Conservation (phyloP, 164 flowering plant genomes). For the Litsea cubeba region DNA sequence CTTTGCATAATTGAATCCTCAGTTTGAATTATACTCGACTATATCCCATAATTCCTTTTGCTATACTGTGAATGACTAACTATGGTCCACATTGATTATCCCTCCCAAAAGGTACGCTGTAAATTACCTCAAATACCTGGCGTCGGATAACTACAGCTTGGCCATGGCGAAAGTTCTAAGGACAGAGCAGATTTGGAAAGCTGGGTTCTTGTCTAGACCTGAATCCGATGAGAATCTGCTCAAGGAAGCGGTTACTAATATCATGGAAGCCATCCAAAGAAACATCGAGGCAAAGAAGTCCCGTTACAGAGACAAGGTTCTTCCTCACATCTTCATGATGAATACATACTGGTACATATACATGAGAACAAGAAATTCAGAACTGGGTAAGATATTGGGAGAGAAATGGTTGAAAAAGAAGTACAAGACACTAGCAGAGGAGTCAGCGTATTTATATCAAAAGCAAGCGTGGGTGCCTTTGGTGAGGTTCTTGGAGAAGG, state of each 20-base stretch:
- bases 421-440: conserved; percentile 56
- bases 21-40: no score
- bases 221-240: conserved; percentile 49
- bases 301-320: conserved; percentile 47
- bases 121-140: conserved; percentile 57
- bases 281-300: conserved; percentile 44
- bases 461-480: conserved; percentile 56
- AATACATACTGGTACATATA: conserved; percentile 81
- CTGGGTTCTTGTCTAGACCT: conserved; percentile 40
- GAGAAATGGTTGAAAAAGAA: conserved; percentile 50
- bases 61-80: no score
- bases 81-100: no score
- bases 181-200: conserved; percentile 60
- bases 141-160: conserved; percentile 37
- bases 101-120: conserved; percentile 29
- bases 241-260: conserved; percentile 44
- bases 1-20: no score
- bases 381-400: conserved; percentile 49
- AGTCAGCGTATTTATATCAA: conserved; percentile 60
- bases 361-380: conserved; percentile 60
- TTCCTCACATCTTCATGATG: conserved; percentile 51
- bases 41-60: no score
- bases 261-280: conserved; percentile 62
- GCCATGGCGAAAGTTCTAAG: conserved; percentile 52
- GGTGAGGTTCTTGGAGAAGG: conserved; percentile 31